A percentile compares a stretch with the other conserved stretches of the same genome.
Evolutionary conservation across 2,329 filamentous ascomycete genomes (phyloP).

Genomic region (Alternaria postmessia): DNA sequence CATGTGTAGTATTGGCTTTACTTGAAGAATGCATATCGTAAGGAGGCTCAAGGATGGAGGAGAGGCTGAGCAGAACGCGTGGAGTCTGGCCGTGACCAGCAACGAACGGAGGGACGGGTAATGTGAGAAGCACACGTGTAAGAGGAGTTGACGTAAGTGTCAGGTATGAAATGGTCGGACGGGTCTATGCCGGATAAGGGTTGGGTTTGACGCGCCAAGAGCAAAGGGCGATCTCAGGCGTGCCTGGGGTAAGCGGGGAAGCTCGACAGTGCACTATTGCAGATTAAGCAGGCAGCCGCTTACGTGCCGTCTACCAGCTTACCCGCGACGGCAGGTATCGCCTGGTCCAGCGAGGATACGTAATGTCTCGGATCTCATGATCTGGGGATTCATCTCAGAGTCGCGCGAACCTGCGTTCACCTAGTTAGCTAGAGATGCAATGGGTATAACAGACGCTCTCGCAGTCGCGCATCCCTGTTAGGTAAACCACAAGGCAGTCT

Average conservation of each 20-base stretch:
- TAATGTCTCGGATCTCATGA: background rate
- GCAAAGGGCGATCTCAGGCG: background rate
- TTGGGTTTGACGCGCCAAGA: background rate
- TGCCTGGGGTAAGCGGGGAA: background rate
- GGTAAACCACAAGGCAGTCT: background rate
- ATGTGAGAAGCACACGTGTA: conserved; percentile 1
- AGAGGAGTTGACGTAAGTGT: background rate
- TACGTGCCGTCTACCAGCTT: background rate
- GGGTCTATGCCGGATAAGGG: background rate
- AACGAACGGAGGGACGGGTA: background rate
- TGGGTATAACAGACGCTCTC: background rate
- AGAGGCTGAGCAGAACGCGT: conserved; percentile 16
- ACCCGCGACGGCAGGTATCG: background rate
- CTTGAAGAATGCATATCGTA: conserved; percentile 4
- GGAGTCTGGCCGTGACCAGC: conserved; percentile 6
- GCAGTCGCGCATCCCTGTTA: background rate
- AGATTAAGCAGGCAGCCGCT: conserved; percentile 5
- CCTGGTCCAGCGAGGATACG: background rate
- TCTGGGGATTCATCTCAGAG: background rate
- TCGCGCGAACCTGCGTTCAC: background rate
- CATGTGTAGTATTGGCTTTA: background rate
- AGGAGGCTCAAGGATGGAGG: background rate
- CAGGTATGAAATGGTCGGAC: background rate
- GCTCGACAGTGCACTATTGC: background rate
- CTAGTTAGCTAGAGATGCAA: background rate